A percentile compares a stretch with the other conserved stretches of the same genome.
Evolutionary conservation across 2,329 filamentous ascomycete species (phyloP).

Genomic region (Phialophora expanda): DNA sequence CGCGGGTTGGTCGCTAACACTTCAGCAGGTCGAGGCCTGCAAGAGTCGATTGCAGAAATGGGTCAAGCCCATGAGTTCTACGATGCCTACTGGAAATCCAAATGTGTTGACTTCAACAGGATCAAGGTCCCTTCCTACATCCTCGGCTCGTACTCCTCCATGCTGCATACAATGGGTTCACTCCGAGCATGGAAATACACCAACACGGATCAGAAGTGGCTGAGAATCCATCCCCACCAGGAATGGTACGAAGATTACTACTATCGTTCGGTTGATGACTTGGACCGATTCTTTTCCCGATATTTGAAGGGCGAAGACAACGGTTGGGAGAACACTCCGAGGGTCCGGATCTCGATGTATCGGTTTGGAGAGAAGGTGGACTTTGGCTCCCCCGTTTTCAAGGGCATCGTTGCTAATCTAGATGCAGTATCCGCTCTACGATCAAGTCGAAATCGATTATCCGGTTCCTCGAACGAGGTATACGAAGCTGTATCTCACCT

Average conservation of each 20-base stretch:
- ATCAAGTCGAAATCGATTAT: constrained; percentile 42
- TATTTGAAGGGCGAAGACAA: constrained; percentile 54
- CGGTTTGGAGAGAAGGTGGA: constrained; percentile 15
- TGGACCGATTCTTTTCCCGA: constrained; percentile 53
- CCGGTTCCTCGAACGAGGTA: constrained; percentile 31
- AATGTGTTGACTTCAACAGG: constrained; percentile 33
- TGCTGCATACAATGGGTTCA: constrained; percentile 46
- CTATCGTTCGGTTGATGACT: constrained; percentile 46
- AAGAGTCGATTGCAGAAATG: constrained; percentile 23
- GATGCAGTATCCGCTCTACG: constrained; percentile 26
- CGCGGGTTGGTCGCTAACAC: no score
- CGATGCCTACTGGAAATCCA: constrained; percentile 40
- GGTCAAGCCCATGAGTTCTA: constrained; percentile 17
- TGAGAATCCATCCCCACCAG: constrained; percentile 49
- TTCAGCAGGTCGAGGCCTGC: constrained; percentile 14
- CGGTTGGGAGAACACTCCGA: constrained; percentile 54
- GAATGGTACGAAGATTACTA: constrained; percentile 56
- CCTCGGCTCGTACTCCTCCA: constrained; percentile 40
- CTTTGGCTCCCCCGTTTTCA: not conserved
- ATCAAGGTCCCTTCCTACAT: constrained; percentile 48
- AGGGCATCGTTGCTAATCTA: not conserved
- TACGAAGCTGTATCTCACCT: constrained; percentile 42
- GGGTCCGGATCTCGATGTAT: constrained; percentile 44
- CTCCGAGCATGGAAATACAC: constrained; percentile 49
- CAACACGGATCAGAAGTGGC: constrained; percentile 50